Evolutionary conservation across 2,329 filamentous ascomycete species (phyloP).

Genomic region (Cytospora paraplurivora): DNA sequence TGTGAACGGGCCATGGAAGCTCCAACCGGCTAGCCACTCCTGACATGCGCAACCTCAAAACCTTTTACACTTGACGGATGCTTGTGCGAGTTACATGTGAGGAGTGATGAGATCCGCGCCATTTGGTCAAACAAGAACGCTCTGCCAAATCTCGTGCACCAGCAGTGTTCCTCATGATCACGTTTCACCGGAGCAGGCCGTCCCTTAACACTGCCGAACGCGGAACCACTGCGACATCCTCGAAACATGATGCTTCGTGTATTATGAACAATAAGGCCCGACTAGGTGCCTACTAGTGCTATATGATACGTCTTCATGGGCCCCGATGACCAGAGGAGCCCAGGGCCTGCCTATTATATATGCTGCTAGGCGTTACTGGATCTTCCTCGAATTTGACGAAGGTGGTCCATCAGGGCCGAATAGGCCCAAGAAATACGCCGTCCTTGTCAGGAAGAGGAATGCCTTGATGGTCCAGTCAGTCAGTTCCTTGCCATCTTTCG

Average conservation of each 20-base stretch:
- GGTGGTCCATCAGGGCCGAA: constrained; percentile 53
- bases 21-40: too few relatives aligned
- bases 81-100: not conserved
- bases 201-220: not conserved
- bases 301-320: not conserved
- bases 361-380: constrained; percentile 22
- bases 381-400: constrained; percentile 29
- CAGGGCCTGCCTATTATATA: not conserved
- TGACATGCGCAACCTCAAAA: too few relatives aligned
- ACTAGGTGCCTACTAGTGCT: not conserved
- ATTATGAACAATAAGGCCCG: not conserved
- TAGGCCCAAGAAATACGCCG: constrained; percentile 59
- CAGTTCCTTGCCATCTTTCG: constrained; percentile 2
- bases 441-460: constrained; percentile 58
- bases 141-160: constrained; percentile 13
- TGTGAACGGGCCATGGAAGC: too few relatives aligned
- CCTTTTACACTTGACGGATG: not conserved
- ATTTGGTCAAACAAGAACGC: not conserved
- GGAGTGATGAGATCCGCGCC: not conserved
- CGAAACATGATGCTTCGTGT: not conserved
- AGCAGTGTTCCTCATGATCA: not conserved
- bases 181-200: constrained; percentile 4
- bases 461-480: constrained; percentile 37
- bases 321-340: not conserved
- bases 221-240: not conserved